phyloP scores from a whole-genome alignment of 192 early-diverging fungal species.

The Rhizophagus clarus region DNA sequence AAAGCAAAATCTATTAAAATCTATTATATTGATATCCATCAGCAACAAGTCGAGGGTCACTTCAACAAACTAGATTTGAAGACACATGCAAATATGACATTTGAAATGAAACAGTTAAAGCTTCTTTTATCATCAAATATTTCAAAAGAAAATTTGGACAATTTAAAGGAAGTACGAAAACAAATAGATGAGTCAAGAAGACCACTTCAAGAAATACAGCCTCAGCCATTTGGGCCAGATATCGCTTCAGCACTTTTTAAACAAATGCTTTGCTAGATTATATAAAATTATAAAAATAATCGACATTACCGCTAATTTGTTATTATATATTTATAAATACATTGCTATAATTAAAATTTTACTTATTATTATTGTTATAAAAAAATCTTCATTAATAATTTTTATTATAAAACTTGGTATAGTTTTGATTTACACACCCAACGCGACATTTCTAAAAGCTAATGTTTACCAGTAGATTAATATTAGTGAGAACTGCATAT shows the following conservation, averaged over 20 bases:
- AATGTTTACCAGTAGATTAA: too few relatives aligned
- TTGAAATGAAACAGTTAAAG: neutral
- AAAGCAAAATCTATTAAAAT: neutral
- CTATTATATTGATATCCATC: neutral
- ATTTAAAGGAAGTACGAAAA: neutral
- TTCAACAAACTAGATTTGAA: constrained; percentile 7
- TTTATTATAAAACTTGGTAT: too few relatives aligned
- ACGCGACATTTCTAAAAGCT: too few relatives aligned
- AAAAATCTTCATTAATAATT: too few relatives aligned
- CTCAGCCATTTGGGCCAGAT: neutral
- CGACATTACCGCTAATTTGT: too few relatives aligned
- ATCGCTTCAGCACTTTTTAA: neutral
- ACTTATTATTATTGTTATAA: too few relatives aligned
- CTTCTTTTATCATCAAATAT: neutral
- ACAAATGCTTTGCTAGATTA: neutral
- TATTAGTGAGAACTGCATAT: too few relatives aligned
- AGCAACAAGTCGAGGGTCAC: neutral
- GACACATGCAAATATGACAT: neutral
- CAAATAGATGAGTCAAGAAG: neutral
- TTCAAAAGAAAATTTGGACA: too few relatives aligned
- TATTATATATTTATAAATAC: too few relatives aligned
- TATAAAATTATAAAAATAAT: too few relatives aligned
- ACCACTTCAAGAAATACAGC: neutral
- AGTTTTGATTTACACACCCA: too few relatives aligned
- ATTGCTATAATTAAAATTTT: too few relatives aligned